phyloP scores from a whole-genome alignment of 2,329 filamentous ascomycete species.

The Endoconidiophora polonica region DNA sequence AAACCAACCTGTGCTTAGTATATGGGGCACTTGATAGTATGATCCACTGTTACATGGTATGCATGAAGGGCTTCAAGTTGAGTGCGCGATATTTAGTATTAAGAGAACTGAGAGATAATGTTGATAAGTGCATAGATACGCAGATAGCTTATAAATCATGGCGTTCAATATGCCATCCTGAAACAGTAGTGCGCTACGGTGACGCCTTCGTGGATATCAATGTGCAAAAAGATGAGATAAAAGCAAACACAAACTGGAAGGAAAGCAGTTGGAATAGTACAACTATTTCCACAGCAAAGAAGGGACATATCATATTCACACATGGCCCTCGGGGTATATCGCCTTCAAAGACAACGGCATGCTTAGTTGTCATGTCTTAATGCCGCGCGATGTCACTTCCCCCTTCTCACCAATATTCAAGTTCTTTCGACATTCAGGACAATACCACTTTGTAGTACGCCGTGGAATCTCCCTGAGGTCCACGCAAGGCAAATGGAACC shows the following conservation, averaged over 20 bases:
- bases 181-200: neutral
- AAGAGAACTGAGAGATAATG: too few relatives aligned
- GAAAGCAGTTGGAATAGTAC: constrained; percentile 6
- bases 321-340: neutral
- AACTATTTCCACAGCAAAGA: too few relatives aligned
- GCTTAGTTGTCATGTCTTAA: constrained; percentile 24
- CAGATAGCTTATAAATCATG: too few relatives aligned
- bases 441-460: constrained; percentile 69
- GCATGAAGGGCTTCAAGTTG: too few relatives aligned
- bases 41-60: too few relatives aligned
- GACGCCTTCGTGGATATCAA: neutral
- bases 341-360: too few relatives aligned
- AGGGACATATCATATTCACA: neutral
- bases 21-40: too few relatives aligned
- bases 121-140: too few relatives aligned
- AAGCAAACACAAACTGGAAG: neutral
- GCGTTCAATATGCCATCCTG: too few relatives aligned
- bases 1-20: too few relatives aligned
- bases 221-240: neutral
- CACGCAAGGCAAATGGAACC: constrained; percentile 73
- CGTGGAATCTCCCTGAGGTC: constrained; percentile 50
- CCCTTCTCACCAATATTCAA: constrained; percentile 47
- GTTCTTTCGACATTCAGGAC: constrained; percentile 52
- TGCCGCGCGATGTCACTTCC: constrained; percentile 41
- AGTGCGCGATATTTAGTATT: too few relatives aligned